Conservation (phyloP, 1,284 basidiomycete species). For the Leccinum cinnamomeum region DNA sequence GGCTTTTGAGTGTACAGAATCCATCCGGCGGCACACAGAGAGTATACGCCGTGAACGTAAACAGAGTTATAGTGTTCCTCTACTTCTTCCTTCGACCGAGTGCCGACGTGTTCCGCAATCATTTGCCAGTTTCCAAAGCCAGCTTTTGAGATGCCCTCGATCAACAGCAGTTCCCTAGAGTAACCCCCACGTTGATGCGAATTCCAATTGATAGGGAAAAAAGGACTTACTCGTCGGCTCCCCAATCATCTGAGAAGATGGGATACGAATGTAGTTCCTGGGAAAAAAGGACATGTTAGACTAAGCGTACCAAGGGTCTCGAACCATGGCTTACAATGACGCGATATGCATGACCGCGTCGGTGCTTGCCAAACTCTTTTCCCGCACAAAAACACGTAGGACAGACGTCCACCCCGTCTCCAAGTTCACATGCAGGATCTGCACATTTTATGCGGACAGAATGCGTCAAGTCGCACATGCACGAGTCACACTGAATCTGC, state of each 20-base stretch:
- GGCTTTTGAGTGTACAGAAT: too few relatives aligned
- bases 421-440: conserved; percentile 70
- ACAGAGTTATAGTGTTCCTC: conserved; percentile 86
- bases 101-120: conserved; percentile 94
- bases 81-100: conserved; percentile 92
- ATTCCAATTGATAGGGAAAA: background rate
- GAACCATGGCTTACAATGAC: conserved; percentile 68
- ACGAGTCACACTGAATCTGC: conserved; percentile 75
- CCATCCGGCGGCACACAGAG: too few relatives aligned
- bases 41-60: conserved; percentile 52
- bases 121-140: conserved; percentile 98
- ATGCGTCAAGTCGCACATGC: conserved; percentile 76
- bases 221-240: conserved; percentile 85
- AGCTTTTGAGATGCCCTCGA: conserved; percentile 88
- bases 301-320: background rate
- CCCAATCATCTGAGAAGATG: conserved; percentile 95
- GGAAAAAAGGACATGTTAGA: conserved; percentile 2
- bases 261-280: conserved; percentile 96
- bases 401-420: conserved; percentile 85
- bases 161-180: conserved; percentile 80
- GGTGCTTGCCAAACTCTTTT: conserved; percentile 86
- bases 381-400: conserved; percentile 91
- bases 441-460: conserved; percentile 93
- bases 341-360: conserved; percentile 88
- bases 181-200: conserved; percentile 3